Evolutionary conservation across 345 rosid species (phyloP), one percentile per base, ranked within the genome.

Genomic region (Moringa oleifera): DNA sequence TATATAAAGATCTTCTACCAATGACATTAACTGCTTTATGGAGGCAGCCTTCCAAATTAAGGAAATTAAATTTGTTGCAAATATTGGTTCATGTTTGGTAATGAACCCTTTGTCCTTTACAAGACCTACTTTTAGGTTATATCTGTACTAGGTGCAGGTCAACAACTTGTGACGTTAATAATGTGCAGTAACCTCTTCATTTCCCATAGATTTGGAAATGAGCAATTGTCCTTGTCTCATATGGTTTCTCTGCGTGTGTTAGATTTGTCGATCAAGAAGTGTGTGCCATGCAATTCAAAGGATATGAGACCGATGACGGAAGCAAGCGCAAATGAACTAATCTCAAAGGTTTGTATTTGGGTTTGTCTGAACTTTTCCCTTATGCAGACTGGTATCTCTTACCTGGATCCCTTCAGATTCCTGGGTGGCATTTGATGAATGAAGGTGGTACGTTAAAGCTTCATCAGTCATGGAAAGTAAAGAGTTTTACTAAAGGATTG

Each of bases 261-360:
- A 90, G 99, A 88, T 80, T 75, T 94, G 68, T 74, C 81, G 22
- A 59, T 79, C 59, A 88, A 82, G 81, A 90, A 88, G 82, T 94
- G 95, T 65, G 89, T 86, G 59, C 95, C 99, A 66, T 94, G 99
- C 74, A 76, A 78, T 59, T 10, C 88, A n/a, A 88, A 88, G 84
- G 96, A 90, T 57, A 57, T 90, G 75, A 79, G 59, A 18, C 71
- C 99, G 57, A 90, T 94, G 99, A 79, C 88, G 18, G 85, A 85
- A 80, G 83, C 83, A 75, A 79, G 69, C 71, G 99, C 97, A 55
- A 68, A 62, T 58, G 68, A 65, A 25, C 71, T 86, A 46, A 71
- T 90, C 61, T 45, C 85, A 33, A 81, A 82, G 85, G 99, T 90
- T 65, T 58, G n/a, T 63, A 13, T 41, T 74, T 41, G 47, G 1